phyloP scores from a whole-genome alignment of 768 basidiomycete genomes.

The Leucosporidium creatinivorum region DNA sequence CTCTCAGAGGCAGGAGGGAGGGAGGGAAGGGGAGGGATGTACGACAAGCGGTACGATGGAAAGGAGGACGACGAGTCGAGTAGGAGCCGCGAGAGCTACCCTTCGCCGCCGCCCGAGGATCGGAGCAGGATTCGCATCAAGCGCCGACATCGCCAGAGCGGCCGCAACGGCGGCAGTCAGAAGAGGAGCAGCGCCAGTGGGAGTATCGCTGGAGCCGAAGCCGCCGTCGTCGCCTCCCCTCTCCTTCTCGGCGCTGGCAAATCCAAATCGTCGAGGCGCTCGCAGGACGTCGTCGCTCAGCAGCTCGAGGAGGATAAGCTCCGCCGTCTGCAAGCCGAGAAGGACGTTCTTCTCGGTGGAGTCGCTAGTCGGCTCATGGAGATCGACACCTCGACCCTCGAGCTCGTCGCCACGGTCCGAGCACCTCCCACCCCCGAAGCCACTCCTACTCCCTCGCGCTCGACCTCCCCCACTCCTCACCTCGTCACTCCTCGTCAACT shows the following conservation, averaged over 20 bases:
- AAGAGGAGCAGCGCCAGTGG: neutral
- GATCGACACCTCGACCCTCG: conserved; percentile 4
- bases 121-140: neutral
- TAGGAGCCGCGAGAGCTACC: neutral
- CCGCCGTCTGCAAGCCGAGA: neutral
- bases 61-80: neutral
- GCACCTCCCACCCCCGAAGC: neutral
- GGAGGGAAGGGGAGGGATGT: neutral
- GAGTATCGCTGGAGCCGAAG: neutral
- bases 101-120: conserved; percentile 2
- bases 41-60: neutral
- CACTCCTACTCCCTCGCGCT: conserved; percentile 14
- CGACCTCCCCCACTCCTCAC: conserved; percentile 2
- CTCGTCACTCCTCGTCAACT: neutral
- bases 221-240: neutral
- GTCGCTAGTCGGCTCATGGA: neutral
- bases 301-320: neutral
- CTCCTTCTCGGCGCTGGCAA: neutral
- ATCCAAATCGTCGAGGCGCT: neutral
- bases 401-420: conserved; percentile 1
- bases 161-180: neutral
- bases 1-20: neutral
- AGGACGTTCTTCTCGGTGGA: conserved; percentile 1
- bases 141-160: conserved; percentile 1
- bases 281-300: neutral